Base-by-base conservation (phyloP, 2,329 filamentous ascomycete genomes). In the Ambrosiella cleistominuta region DNA sequence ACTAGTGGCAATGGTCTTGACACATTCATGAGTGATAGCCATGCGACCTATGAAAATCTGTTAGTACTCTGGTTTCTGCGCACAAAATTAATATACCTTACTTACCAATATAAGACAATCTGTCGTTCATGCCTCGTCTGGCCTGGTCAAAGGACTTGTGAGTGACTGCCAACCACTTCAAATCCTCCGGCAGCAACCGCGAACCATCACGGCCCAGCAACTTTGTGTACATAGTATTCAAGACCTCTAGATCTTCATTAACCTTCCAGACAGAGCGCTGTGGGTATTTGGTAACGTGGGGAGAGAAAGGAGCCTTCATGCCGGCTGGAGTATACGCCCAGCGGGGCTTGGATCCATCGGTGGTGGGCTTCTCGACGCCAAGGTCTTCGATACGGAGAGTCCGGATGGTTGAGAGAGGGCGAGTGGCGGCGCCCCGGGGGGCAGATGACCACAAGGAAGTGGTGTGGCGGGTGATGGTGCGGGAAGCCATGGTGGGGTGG, bases 111-210 rank as follows among this genome's bases (percentile, higher is more conserved):
- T 63, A 63, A n/a, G 89, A 87, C 70, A 98, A 74, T 62, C 88
- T 81, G 66, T 96, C 91, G 69, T 98, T 98, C 73, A 91, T 95
- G 0, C 91, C 91, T 75, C 90, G 83, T 66, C 88, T 78, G 56
- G 90, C 93, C 67, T 97, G 89, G 68, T 98, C 91, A 67, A 95
- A 97, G 71, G 89, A 96, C 79, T 97, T 97, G 71, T 97, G 93
- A 63, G 93, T 98, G 58, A 98, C 81, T 37, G 90, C 90, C 66
- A 97, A 74, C 93, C 93, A 98, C 73, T 96, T 97, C 62, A 93
- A 76, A 72, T 98, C 91, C 13, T 96, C 90, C 1, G 85, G 83
- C 60, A 98, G 75, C 68, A 93, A 69, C 64, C 78, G 79, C 64
- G 86, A 80, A 59, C 86, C 87, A 51, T 78, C 81, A 52, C 74